Conservation (phyloP, 192 early-diverging fungal genomes). For the Piromyces finnis region DNA sequence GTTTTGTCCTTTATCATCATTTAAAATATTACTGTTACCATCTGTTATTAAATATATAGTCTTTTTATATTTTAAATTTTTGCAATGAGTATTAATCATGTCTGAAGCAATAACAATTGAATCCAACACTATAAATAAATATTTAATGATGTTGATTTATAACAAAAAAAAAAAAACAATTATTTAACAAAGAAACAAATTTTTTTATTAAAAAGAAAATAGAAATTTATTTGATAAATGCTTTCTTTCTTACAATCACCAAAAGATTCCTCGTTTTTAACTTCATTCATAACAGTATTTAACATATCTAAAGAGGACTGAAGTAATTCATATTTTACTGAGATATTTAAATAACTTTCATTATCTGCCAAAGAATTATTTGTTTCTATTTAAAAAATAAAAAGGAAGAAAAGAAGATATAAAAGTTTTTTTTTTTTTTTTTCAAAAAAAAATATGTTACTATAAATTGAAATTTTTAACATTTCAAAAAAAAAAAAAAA, state of each 20-base stretch:
- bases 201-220: too few relatives aligned
- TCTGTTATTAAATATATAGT: neutral
- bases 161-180: too few relatives aligned
- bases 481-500: too few relatives aligned
- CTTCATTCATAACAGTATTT: neutral
- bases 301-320: neutral
- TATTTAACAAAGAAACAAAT: too few relatives aligned
- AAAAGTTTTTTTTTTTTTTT: too few relatives aligned
- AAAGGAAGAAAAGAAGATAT: too few relatives aligned
- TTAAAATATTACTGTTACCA: neutral
- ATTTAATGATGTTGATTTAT: neutral
- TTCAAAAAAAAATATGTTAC: too few relatives aligned
- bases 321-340: neutral
- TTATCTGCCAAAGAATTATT: neutral
- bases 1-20: neutral
- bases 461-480: too few relatives aligned
- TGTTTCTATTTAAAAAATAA: neutral
- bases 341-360: neutral
- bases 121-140: neutral
- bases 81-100: neutral
- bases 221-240: neutral
- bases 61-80: neutral
- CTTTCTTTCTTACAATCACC: neutral
- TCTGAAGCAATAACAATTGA: neutral
- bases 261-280: neutral